Evolutionary conservation across 805 yeast genomes (phyloP), one percentile per base, ranked within the genome.

Genomic region (Saccharomycopsis microspora): DNA sequence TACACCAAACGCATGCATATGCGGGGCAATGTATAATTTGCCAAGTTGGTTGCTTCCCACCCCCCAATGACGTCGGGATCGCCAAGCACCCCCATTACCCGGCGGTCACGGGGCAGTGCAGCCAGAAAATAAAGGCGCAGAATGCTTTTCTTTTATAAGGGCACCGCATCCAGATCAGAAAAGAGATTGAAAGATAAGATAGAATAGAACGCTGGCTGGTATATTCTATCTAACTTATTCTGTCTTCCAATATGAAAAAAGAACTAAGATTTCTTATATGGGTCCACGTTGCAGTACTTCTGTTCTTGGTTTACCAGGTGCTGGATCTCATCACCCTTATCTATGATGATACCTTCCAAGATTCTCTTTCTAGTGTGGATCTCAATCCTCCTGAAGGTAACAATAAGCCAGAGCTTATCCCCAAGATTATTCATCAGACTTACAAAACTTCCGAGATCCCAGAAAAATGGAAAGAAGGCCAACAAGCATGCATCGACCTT

Each of bases 371-470:
- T 10, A 78, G 78, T 44, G 66, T 68, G 9, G 94, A 86, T 51
- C 59, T 85, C 43, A 76, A 80, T 55, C 81, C 81, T 2, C 64
- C 69, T 4, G 53, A 56, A 33, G 69, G 69, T n/a, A 59, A 64
- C 5, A 65, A 63, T 19, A 66, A 67, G 49, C 78, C 79, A 6
- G 72, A 72, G 50, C 60, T 82, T 37, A 86, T 88, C 42, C 97
- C 97, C 37, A 85, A 83, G 58, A 87, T 88, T 60, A 87, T 89
- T 47, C 97, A 89, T 61, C 97, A 89, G 63, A 89, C 96, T 9
- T 89, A 89, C 64, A 88, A 85, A 61, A 83, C 85, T 27, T 72
- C 68, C 9, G 74, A 80, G 27, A 76, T 88, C 10, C 97, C 97
- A 3, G 88, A 79, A 44, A 69, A 74, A 43, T 89, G 97, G 97